Base-by-base conservation (phyloP, 768 basidiomycete genomes). In the Krasilnikovozyma curviuscula region DNA sequence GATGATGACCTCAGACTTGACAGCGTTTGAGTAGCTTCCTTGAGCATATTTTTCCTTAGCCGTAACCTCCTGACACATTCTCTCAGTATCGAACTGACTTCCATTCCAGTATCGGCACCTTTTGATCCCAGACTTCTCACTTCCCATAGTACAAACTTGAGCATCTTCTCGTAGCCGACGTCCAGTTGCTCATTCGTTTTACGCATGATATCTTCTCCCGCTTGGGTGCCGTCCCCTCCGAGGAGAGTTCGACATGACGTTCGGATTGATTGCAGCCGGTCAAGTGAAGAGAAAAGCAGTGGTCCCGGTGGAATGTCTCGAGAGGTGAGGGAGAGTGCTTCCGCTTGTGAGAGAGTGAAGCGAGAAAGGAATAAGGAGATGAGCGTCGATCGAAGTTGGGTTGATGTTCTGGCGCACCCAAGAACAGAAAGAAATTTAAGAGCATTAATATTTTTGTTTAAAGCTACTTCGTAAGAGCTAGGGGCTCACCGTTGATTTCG, bases 191-290 rank as follows among this genome's bases (percentile, higher is more conserved):
- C 2, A 9, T 25, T 18, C 7, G 41, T 42, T 10, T 42, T 25
- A 14, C n/a, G 27, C 41, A 42, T 42, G 28, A 42, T 42, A 18
- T 25, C 41, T n/a, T 42, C 41, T 18, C 41, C 41, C 7, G 41
- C 41, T 27, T 42, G 41, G 7, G 41, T n/a, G 29, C 79, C 78
- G 57, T 84, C 83, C 3, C 46, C 50, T 13, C 50, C 46, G 2
- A 97, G 79, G 7, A 98, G 70, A 2, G 86, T 75, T 39, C 78
- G 70, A 61, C 88, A 93, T 59, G 93, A 85, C 12, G 71, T 71
- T 29, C 86, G 71, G 52, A 98, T 89, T 37, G 67, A 68, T 56
- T 82, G 79, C 0, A 83, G 78, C 60, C 81, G 81, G 63, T 84
- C 81, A 77, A 97, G 81, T 0, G 83, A 81, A 3, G 71, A 66